Conservation (phyloP, 495 filamentous ascomycete species). For the Hypoxylon trugodes region DNA sequence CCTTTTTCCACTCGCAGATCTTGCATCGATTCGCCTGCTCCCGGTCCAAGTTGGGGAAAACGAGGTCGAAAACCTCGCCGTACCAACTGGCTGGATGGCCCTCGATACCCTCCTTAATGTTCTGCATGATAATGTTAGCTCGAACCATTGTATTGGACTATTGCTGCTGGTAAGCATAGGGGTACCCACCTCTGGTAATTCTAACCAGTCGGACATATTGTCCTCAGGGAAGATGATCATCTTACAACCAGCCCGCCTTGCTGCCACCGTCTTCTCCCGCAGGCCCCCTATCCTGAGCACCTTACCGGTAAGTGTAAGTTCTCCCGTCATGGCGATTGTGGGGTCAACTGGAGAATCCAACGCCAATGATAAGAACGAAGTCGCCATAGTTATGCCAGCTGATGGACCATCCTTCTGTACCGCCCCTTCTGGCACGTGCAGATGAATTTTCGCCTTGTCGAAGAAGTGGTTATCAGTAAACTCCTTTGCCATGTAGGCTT, state of each 20-base stretch:
- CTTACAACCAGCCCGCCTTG: conserved; percentile 89
- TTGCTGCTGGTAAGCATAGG: conserved; percentile 9
- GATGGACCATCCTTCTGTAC: conserved; percentile 85
- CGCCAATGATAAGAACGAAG: conserved; percentile 84
- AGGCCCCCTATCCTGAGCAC: conserved; percentile 95
- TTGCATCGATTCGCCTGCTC: conserved; percentile 75
- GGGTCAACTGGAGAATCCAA: conserved; percentile 80
- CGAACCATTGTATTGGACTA: conserved; percentile 31
- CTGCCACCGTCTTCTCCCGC: conserved; percentile 98
- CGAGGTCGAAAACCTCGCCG: conserved; percentile 87
- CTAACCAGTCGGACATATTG: conserved; percentile 96
- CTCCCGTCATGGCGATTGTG: conserved; percentile 97
- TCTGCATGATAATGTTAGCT: conserved; percentile 66
- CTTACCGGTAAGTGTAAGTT: conserved; percentile 97
- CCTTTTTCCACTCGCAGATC: conserved; percentile 65
- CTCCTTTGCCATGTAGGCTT: conserved; percentile 81
- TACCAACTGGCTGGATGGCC: conserved; percentile 94
- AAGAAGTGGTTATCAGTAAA: conserved; percentile 95
- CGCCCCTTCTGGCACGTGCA: conserved; percentile 97
- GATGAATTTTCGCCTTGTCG: conserved; percentile 92
- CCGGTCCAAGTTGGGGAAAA: conserved; percentile 84
- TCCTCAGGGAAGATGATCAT: conserved; percentile 95
- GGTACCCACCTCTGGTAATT: conserved; percentile 87
- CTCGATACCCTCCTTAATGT: conserved; percentile 95
- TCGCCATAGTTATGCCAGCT: conserved; percentile 97